Evolutionary conservation across 176 grass and related monocot genomes (phyloP), one percentile per base, ranked within the genome.

Genomic region (Pharus latifolius): DNA sequence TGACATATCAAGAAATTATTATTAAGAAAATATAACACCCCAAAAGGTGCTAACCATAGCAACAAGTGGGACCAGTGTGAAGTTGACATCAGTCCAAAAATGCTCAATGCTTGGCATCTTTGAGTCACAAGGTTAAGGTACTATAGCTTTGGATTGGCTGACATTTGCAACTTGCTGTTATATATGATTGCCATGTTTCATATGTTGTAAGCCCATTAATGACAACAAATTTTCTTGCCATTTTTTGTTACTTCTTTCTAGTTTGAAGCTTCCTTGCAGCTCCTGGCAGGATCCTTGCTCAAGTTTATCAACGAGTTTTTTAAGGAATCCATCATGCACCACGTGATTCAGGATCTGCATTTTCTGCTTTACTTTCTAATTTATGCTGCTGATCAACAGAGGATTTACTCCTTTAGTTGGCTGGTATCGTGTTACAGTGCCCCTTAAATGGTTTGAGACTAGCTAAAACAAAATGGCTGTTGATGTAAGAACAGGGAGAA

Each of bases 251-350:
- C 4, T 41, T 41, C 33, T 65, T n/a, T 77, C 38, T 63, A 29
- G 63, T 20, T 34, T 56, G 47, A 75, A 17, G 45, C 67, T 24
- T 28, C 46, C 19, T 69, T 67, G 71, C 70, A 80, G 83, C 54
- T 62, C 32, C 46, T 69, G 69, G 37, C 51, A 47, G 69, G 54
- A 69, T 54, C 52, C 7, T 52, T 19, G 51, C 26, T 52, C 22
- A 34, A 12, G 27, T 74, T 44, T 73, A 45, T 25, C 23, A 20
- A 60, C 29, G 20, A 37, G 27, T 19, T 73, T 60, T n/a, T 18
- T 15, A 45, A 54, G 53, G 11, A 61, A 73, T 73, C 41, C 18
- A 26, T 20, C n/a, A 29, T 57, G 43, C 26, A 70, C 46, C 30
- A 49, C 46, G 63, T 10, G 49, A 56, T n/a, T 49, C 4, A 1